phyloP scores from a whole-genome alignment of 176 grass and related monocot genomes.

The Oryza meyeriana region DNA sequence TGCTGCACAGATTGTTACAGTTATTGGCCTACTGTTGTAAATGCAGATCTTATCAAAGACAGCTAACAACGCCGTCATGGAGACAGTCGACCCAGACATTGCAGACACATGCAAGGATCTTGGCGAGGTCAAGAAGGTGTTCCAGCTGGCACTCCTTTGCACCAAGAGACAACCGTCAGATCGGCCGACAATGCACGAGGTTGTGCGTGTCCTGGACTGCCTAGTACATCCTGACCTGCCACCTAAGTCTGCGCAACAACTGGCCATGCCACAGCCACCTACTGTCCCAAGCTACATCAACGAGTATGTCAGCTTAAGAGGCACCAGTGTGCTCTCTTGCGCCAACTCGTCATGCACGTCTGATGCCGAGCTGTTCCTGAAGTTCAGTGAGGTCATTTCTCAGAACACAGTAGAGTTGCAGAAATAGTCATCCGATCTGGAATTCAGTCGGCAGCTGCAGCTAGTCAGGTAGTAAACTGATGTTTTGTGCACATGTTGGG shows the following conservation, averaged over 20 bases:
- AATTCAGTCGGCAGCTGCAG: background rate
- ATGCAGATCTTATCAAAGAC: slow-evolving; percentile 86
- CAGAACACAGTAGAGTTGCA: slow-evolving; percentile 42
- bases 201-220: slow-evolving; percentile 77
- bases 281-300: slow-evolving; percentile 59
- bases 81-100: slow-evolving; percentile 74
- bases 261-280: background rate
- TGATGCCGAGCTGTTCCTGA: slow-evolving; percentile 87
- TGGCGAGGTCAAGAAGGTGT: slow-evolving; percentile 76
- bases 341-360: slow-evolving; percentile 63
- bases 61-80: slow-evolving; percentile 77
- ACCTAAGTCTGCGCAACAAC: slow-evolving; percentile 28
- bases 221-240: slow-evolving; percentile 48
- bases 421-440: background rate
- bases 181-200: slow-evolving; percentile 95
- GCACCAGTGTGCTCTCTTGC: slow-evolving; percentile 44
- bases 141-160: slow-evolving; percentile 88
- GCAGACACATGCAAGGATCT: slow-evolving; percentile 74
- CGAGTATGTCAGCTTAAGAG: slow-evolving; percentile 78
- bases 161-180: slow-evolving; percentile 77
- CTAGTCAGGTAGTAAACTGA: background rate
- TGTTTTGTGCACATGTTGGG: slow-evolving; percentile 34
- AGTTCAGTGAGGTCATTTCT: slow-evolving; percentile 90
- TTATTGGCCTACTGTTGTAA: background rate
- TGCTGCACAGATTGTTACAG: background rate